Conservation (phyloP, 805 yeast genomes). For the Zygoascus flipseniorum region DNA sequence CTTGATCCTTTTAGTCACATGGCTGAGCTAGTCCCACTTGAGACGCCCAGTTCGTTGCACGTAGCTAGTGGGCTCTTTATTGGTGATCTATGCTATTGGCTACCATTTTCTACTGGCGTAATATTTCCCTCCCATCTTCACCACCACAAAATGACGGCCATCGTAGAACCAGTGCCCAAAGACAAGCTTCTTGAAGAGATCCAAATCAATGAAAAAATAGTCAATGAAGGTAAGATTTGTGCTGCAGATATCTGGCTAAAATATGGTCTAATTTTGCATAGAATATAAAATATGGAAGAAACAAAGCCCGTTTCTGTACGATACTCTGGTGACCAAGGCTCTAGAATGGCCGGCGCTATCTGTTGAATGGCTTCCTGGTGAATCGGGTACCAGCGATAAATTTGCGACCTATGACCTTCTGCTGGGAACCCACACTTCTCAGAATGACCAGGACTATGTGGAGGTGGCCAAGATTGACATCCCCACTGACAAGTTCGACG, state of each 20-base stretch:
- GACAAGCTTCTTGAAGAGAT: conserved; percentile 10
- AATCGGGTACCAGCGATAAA: conserved; percentile 9
- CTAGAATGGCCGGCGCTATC: conserved; percentile 55
- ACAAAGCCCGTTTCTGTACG: conserved; percentile 51
- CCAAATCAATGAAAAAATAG: conserved; percentile 18
- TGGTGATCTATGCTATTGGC: too few relatives aligned
- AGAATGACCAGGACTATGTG: conserved; percentile 41
- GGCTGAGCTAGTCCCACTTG: too few relatives aligned
- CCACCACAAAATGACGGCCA: neutral
- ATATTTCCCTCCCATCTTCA: neutral
- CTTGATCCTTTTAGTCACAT: too few relatives aligned
- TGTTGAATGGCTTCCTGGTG: conserved; percentile 53
- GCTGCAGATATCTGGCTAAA: neutral
- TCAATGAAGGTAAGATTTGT: conserved; percentile 16
- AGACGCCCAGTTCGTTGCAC: too few relatives aligned
- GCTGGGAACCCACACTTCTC: conserved; percentile 57
- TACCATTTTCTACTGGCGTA: too few relatives aligned
- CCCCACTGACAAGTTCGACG: conserved; percentile 20
- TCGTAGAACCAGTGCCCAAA: neutral
- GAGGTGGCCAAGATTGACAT: conserved; percentile 32
- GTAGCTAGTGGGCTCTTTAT: too few relatives aligned
- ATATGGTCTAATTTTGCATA: neutral
- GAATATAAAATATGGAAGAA: conserved; percentile 58
- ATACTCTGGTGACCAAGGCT: conserved; percentile 45
- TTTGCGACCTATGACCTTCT: conserved; percentile 40